These are phyloP conservation scores for Phyllosticta ampelicida DNA, from an alignment of 2,329 filamentous ascomycete species.

Conservation along the genomic window DNA sequence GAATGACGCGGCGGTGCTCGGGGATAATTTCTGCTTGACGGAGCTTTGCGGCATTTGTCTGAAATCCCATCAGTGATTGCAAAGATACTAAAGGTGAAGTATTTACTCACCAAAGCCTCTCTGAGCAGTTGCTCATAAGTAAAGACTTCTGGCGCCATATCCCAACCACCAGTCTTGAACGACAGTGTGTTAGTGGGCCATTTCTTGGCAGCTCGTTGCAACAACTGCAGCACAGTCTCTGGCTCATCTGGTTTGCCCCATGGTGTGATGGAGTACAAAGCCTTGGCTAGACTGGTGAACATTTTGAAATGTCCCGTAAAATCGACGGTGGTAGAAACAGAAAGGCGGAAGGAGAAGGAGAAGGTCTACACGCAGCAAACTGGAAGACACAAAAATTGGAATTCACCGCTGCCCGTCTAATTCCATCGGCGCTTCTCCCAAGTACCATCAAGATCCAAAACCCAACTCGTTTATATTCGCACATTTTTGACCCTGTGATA, in stretches of 20 bases:
- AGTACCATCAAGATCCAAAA: not conserved
- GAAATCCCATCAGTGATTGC: not conserved
- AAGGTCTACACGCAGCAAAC: not conserved
- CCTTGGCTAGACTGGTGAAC: not conserved
- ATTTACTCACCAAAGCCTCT: not conserved
- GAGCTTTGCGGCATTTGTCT: slow-evolving; percentile 8
- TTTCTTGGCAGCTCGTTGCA: slow-evolving; percentile 2
- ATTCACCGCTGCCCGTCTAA: not conserved
- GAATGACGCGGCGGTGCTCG: not conserved
- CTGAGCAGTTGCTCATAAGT: slow-evolving; percentile 5
- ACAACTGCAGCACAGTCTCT: slow-evolving; percentile 3
- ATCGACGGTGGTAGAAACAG: not conserved
- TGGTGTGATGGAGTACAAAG: not conserved
- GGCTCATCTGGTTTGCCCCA: slow-evolving; percentile 1
- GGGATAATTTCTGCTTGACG: not conserved
- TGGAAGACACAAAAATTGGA: not conserved
- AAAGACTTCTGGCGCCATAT: not conserved
- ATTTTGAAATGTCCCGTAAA: not conserved
- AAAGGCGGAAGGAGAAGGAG: not conserved
- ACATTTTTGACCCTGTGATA: not conserved
- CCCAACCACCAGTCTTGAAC: slow-evolving; percentile 8
- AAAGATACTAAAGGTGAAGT: not conserved
- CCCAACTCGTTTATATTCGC: not conserved
- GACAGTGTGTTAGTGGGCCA: slow-evolving; percentile 5
- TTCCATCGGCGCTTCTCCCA: not conserved